These are phyloP conservation scores for Schizopora paradoxa DNA, from an alignment of 1,284 basidiomycete genomes.

Conservation along the genomic window DNA sequence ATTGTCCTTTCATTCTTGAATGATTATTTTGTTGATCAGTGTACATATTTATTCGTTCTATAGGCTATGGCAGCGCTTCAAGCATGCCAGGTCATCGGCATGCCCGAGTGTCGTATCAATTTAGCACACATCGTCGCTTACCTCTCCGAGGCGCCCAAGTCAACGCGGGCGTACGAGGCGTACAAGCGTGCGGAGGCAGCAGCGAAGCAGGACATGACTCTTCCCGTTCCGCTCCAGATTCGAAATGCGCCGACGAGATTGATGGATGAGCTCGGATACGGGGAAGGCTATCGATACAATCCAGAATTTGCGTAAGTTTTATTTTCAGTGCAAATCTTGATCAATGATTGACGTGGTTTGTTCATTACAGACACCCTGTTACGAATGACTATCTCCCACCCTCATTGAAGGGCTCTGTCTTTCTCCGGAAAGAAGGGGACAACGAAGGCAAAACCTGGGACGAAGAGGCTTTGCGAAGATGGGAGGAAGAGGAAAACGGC, in stretches of 20 bases:
- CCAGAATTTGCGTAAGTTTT: conserved; percentile 61
- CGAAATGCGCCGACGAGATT: conserved; percentile 85
- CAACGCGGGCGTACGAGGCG: conserved; percentile 72
- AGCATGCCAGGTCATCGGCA: conserved; percentile 79
- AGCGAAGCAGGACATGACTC: conserved; percentile 45
- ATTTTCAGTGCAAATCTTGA: conserved; percentile 5
- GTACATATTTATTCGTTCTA: conserved; percentile 7
- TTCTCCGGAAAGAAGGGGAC: conserved; percentile 53
- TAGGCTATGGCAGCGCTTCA: conserved; percentile 75
- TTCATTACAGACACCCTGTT: conserved; percentile 64
- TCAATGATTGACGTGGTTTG: too few relatives aligned
- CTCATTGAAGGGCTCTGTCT: conserved; percentile 37
- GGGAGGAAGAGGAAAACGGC: conserved; percentile 67
- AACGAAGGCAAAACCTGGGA: conserved; percentile 63
- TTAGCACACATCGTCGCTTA: conserved; percentile 80
- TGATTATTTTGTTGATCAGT: conserved; percentile 5
- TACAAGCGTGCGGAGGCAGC: conserved; percentile 69
- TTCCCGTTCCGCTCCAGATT: conserved; percentile 71
- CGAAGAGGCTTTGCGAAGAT: conserved; percentile 60
- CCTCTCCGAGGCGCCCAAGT: conserved; percentile 80
- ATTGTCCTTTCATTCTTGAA: conserved; percentile 9
- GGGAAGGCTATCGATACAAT: conserved; percentile 72
- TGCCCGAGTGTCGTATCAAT: conserved; percentile 78
- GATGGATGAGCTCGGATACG: conserved; percentile 81
- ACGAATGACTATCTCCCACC: conserved; percentile 57